Conservation (phyloP, 306 rosid species). For the Neltuma alba region DNA sequence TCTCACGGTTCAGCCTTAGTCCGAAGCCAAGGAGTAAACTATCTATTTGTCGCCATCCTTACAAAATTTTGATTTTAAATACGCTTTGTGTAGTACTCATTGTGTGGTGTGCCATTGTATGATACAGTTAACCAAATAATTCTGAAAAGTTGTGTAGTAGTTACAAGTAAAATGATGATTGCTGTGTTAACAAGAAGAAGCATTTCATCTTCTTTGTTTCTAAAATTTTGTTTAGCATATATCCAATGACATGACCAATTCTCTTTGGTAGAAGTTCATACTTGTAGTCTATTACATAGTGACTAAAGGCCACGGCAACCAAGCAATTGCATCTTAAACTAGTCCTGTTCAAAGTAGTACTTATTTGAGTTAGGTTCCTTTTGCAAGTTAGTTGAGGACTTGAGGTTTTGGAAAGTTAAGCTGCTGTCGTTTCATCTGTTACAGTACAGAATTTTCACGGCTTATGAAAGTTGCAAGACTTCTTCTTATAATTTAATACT, state of each 20-base stretch:
- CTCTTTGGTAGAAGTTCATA: not conserved
- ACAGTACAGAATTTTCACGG: no score
- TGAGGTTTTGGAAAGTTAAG: no score
- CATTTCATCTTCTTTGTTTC: not conserved
- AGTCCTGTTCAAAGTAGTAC: not conserved
- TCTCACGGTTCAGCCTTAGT: constrained; percentile 50
- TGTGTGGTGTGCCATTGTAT: not conserved
- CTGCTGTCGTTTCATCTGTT: no score
- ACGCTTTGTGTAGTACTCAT: constrained; percentile 10
- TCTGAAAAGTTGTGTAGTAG: not conserved
- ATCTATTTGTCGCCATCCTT: constrained; percentile 56
- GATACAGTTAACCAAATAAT: not conserved
- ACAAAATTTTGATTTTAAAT: constrained; percentile 19
- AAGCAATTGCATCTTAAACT: not conserved
- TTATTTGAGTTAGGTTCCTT: not conserved
- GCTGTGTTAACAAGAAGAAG: not conserved
- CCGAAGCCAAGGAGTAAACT: constrained; percentile 44
- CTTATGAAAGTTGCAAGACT: no score
- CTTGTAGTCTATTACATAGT: not conserved
- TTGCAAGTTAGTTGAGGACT: no score
- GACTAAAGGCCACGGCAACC: not conserved
- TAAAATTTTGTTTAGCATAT: not conserved
- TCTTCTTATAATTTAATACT: no score
- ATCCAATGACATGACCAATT: not conserved
- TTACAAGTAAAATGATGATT: no score